Conservation (phyloP, 768 basidiomycete genomes). For the Boletus sp. region DNA sequence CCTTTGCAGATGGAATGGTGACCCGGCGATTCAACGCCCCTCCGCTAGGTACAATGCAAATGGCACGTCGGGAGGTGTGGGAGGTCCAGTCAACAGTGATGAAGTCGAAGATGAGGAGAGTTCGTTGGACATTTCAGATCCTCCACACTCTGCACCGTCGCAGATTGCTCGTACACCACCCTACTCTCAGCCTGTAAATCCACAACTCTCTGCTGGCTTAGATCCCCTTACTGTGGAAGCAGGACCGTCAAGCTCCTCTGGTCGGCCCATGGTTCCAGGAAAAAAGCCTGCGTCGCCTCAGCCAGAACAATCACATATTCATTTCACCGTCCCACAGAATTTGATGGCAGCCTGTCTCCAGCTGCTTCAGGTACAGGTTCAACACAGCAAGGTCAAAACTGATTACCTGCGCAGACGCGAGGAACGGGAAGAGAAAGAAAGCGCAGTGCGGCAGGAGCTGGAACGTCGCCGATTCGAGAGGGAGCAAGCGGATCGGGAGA, state of each 20-base stretch:
- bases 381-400: slow-evolving; percentile 66
- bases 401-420: slow-evolving; percentile 66
- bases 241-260: slow-evolving; percentile 18
- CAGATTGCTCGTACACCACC: slow-evolving; percentile 20
- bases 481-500: slow-evolving; percentile 55
- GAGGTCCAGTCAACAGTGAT: slow-evolving; percentile 38
- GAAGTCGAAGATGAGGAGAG: slow-evolving; percentile 52
- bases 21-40: slow-evolving; percentile 57
- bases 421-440: slow-evolving; percentile 66
- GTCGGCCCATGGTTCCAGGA: slow-evolving; percentile 10
- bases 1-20: slow-evolving; percentile 56
- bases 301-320: slow-evolving; percentile 42
- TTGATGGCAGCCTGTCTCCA: slow-evolving; percentile 57
- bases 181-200: slow-evolving; percentile 18
- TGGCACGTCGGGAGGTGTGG: slow-evolving; percentile 24
- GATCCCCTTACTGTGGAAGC: slow-evolving; percentile 20
- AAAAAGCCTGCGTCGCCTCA: slow-evolving; percentile 15
- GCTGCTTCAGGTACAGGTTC: slow-evolving; percentile 62
- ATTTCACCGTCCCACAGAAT: slow-evolving; percentile 52
- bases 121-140: slow-evolving; percentile 41
- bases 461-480: slow-evolving; percentile 53
- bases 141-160: slow-evolving; percentile 29
- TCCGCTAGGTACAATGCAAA: slow-evolving; percentile 36
- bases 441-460: slow-evolving; percentile 45
- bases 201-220: slow-evolving; percentile 9